Evolutionary conservation across 2,329 filamentous ascomycete genomes (phyloP), one percentile per base, ranked within the genome.

Genomic region (Hypocreales sp.): DNA sequence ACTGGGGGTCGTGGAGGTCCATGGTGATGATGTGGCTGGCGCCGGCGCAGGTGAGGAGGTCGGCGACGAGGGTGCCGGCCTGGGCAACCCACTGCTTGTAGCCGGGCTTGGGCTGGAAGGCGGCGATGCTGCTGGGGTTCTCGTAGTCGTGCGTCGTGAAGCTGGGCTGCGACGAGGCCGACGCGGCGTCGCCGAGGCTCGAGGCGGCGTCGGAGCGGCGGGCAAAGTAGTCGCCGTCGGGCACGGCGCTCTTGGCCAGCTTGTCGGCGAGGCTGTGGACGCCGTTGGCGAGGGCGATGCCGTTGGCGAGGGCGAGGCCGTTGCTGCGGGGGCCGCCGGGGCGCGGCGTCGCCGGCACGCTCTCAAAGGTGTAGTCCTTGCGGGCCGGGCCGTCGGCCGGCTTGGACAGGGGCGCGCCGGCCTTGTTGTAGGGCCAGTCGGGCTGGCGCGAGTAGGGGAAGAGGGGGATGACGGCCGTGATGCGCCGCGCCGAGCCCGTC

Each of bases 351-450:
- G 80, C 63, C 12, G 90, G 90, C 27, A 84, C 78, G 51, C 82
- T 92, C 50, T 95, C 87, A 45, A 95, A 94, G 8, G 86, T 93
- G 56, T 78, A 80, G 39, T 75, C 74, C 36, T 67, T 64, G 39
- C 58, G 62, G 28, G 60, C 51, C 22, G 54, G 18, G 16, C 15
- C 45, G 29, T 59, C 50, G 18, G 22, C 4, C 28, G 8, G 66
- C 53, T 90, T 92, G 14, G 87, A 95, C 95, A 22, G 90, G 87
- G 12, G 90, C 87, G 38, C 87, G 75, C 66, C 67, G 60, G 93
- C 86, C 59, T 95, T 95, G 65, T 95, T 95, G 56, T 95, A 98
- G 12, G 90, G 90, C 34, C 94, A 74, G 48, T 98, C 90, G 39
- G 83, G 90, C 58, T 95, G 87, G 26, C 87, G 75, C 9, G 87